A percentile compares a stretch with the other conserved stretches of the same genome.
phyloP scores from a whole-genome alignment of 78 protist species.

The Planoprotostelium fungivorum region DNA sequence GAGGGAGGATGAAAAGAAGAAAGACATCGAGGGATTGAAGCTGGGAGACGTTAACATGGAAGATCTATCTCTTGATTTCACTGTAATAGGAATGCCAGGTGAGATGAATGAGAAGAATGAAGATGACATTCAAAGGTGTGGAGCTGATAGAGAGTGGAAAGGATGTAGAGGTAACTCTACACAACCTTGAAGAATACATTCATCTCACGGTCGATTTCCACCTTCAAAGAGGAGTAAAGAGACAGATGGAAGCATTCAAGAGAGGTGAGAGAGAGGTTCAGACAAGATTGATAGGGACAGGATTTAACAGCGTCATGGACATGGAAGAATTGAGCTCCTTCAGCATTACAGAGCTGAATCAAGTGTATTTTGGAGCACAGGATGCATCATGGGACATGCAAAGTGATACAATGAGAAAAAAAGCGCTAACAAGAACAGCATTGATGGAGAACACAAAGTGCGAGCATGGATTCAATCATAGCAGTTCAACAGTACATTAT shows the following conservation, averaged over 20 bases:
- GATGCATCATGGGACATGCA: background rate
- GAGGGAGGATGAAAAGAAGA: slow-evolving; percentile 1
- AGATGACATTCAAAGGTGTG: background rate
- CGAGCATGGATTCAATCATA: slow-evolving; percentile 60
- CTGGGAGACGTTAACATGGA: slow-evolving; percentile 42
- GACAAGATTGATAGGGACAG: background rate
- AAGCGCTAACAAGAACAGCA: slow-evolving; percentile 25
- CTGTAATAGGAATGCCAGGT: slow-evolving; percentile 37
- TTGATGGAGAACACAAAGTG: slow-evolving; percentile 51
- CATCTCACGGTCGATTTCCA: slow-evolving; percentile 15
- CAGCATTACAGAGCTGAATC: slow-evolving; percentile 39
- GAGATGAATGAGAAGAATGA: slow-evolving; percentile 15
- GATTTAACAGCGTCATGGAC: slow-evolving; percentile 42
- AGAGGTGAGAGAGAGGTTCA: slow-evolving; percentile 14
- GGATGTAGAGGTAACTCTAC: slow-evolving; percentile 27
- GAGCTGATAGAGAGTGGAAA: slow-evolving; percentile 19
- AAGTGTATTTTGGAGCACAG: slow-evolving; percentile 50
- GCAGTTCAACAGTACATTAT: slow-evolving; percentile 40
- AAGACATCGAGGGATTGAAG: slow-evolving; percentile 26
- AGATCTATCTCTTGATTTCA: slow-evolving; percentile 62
- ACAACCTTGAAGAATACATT: slow-evolving; percentile 59
- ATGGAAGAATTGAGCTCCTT: slow-evolving; percentile 32
- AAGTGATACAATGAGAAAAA: slow-evolving; percentile 1
- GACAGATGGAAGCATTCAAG: slow-evolving; percentile 58
- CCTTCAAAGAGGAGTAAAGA: slow-evolving; percentile 37